Evolutionary conservation across 352 stramenopile genomes (phyloP), one percentile per base, ranked within the genome.

Genomic region (Globisporangium acanthophoron): DNA sequence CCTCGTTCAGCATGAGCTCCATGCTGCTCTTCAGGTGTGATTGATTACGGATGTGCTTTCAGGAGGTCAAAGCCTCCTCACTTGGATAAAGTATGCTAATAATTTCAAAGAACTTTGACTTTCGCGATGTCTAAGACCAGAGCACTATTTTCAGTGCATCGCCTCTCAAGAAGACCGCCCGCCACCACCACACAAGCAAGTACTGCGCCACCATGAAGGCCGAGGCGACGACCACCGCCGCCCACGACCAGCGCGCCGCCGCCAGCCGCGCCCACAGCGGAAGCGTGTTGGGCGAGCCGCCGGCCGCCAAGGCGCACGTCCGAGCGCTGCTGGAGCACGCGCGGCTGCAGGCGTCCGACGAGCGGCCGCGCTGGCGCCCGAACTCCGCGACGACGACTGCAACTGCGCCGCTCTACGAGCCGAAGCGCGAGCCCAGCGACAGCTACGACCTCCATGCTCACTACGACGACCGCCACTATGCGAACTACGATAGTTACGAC

Each of bases 271-370:
- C n/a, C 20, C 44, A 33, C 9, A 35, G 40, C 48, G 56, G 48
- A 6, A 62, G 56, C 21, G 39, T 62, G 39, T 48, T 56, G 18
- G 50, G 27, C 3, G 65, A 52, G 7, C 41, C 33, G 12, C 31
- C 54, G 33, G 44, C 24, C 40, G 54, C 35, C 58, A 74, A 75
- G 52, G 37, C 51, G 27, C 62, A 74, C 48, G 24, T 85, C 8
- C 62, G 73, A 20, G 66, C 71, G 16, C 61, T 85, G n/a, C 65
- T 84, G 31, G 67, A 75, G 53, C 73, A 66, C 33, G 73, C 70
- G 18, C 67, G 71, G 9, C 21, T 39, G 58, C 47, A 27, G 44
- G 39, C 21, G 41, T 31, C 1, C 43, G 61, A 53, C 56, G 18
- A 35, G 58, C 39, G 33, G 18, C 12, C 58, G 52, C 33, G 46